phyloP scores from a whole-genome alignment of 192 early-diverging fungal genomes.

The Linnemannia zychae region DNA sequence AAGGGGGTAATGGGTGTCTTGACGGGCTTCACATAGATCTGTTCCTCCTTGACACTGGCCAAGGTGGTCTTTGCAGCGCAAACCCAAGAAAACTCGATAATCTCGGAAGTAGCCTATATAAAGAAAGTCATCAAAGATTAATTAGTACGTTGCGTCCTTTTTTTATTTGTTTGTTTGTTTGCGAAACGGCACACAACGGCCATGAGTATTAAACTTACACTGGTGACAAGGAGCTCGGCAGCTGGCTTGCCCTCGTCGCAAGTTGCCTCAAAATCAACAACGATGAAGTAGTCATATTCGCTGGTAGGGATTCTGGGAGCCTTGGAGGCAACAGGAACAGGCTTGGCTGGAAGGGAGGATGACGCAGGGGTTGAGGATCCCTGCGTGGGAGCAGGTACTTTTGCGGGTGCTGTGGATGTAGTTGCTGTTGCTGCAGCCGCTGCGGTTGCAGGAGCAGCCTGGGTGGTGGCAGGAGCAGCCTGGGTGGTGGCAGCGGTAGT shows the following conservation, averaged over 20 bases:
- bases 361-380: slow-evolving; percentile 14
- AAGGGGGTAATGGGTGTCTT: slow-evolving; percentile 67
- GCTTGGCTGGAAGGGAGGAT: slow-evolving; percentile 33
- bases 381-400: background rate
- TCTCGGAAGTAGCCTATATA: slow-evolving; percentile 68
- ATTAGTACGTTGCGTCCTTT: background rate
- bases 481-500: background rate
- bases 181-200: slow-evolving; percentile 23
- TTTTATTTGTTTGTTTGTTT: slow-evolving; percentile 20
- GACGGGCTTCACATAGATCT: slow-evolving; percentile 65
- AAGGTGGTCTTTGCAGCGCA: slow-evolving; percentile 61
- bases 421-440: background rate
- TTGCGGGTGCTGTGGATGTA: background rate
- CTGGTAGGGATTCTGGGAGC: slow-evolving; percentile 47
- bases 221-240: slow-evolving; percentile 67
- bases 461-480: background rate
- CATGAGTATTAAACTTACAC: slow-evolving; percentile 36
- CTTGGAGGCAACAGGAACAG: slow-evolving; percentile 29
- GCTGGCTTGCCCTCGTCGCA: slow-evolving; percentile 78
- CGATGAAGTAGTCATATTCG: slow-evolving; percentile 68
- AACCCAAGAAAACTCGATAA: slow-evolving; percentile 71
- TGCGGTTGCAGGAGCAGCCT: no score
- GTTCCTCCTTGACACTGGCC: slow-evolving; percentile 60
- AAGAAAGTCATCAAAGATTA: slow-evolving; percentile 10
- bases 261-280: slow-evolving; percentile 79